Evolutionary conservation across 2,329 filamentous ascomycete genomes (phyloP).

Genomic region (Ophiostoma novo-ulmi): DNA sequence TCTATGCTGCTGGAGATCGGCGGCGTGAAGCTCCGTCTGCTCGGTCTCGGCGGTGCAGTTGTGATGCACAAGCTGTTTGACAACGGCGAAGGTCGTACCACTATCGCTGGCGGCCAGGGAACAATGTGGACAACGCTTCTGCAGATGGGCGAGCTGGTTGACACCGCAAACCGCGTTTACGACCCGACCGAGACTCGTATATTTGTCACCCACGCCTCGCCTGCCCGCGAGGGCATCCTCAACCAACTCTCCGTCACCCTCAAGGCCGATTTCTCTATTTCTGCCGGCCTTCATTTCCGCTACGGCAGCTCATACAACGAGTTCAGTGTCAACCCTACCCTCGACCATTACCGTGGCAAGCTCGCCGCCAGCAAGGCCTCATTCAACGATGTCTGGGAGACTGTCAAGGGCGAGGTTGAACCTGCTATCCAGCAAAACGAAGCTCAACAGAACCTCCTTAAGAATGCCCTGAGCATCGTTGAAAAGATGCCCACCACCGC

Average conservation of each 20-base stretch:
- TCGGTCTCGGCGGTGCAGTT: slow-evolving; percentile 90
- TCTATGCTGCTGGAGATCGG: slow-evolving; percentile 92
- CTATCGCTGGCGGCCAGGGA: slow-evolving; percentile 94
- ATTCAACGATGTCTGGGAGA: slow-evolving; percentile 99
- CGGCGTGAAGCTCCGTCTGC: slow-evolving; percentile 88
- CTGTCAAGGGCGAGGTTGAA: slow-evolving; percentile 92
- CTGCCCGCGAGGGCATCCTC: slow-evolving; percentile 88
- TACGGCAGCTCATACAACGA: slow-evolving; percentile 99
- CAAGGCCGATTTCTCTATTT: slow-evolving; percentile 97
- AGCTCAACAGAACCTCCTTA: slow-evolving; percentile 83
- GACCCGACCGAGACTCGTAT: slow-evolving; percentile 95
- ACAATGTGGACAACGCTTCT: slow-evolving; percentile 99
- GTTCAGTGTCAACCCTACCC: slow-evolving; percentile 95
- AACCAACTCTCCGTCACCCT: slow-evolving; percentile 97
- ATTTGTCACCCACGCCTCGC: slow-evolving; percentile 95
- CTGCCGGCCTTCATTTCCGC: slow-evolving; percentile 93
- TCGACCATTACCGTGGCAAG: slow-evolving; percentile 98
- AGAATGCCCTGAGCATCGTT: slow-evolving; percentile 89
- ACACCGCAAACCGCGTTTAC: slow-evolving; percentile 96
- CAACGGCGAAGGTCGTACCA: slow-evolving; percentile 95
- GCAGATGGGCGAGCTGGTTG: slow-evolving; percentile 96
- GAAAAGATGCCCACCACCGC: slow-evolving; percentile 96
- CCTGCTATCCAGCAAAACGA: slow-evolving; percentile 91
- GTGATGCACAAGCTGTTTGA: slow-evolving; percentile 99
- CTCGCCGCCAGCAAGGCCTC: slow-evolving; percentile 95